Conservation (phyloP, 2,329 filamentous ascomycete species). For the Capronia coronata region DNA sequence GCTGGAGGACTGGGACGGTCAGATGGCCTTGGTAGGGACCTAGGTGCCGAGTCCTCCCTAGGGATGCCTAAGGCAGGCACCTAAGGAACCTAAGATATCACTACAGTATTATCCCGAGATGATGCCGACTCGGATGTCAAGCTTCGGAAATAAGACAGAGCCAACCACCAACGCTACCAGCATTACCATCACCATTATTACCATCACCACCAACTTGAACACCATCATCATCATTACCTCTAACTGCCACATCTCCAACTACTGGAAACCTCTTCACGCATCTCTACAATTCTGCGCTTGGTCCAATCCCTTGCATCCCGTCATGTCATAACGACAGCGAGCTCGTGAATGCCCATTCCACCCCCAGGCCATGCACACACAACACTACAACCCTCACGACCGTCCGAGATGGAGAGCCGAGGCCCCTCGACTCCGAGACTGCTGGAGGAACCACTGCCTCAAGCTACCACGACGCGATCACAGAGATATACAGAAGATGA, state of each 20-base stretch:
- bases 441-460: slow-evolving; percentile 30
- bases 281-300: too few relatives aligned
- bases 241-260: neutral
- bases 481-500: slow-evolving; percentile 46
- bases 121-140: neutral
- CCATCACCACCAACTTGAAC: neutral
- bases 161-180: too few relatives aligned
- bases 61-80: too few relatives aligned
- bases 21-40: too few relatives aligned
- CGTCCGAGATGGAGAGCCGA: slow-evolving; percentile 49
- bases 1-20: too few relatives aligned
- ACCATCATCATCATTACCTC: neutral
- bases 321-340: slow-evolving; percentile 2
- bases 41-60: too few relatives aligned
- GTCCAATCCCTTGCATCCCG: neutral
- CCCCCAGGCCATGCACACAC: slow-evolving; percentile 49
- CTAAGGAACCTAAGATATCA: too few relatives aligned
- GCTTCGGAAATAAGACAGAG: too few relatives aligned
- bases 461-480: slow-evolving; percentile 27
- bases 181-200: too few relatives aligned
- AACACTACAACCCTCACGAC: slow-evolving; percentile 27
- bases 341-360: slow-evolving; percentile 49
- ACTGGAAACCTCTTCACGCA: too few relatives aligned
- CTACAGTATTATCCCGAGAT: neutral
- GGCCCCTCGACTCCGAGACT: slow-evolving; percentile 24